Percentiles rank a stretch among this genome's conserved stretches.
Evolutionary conservation across 495 filamentous ascomycete genomes (phyloP).

Genomic region (Chaetomium cochliodes): DNA sequence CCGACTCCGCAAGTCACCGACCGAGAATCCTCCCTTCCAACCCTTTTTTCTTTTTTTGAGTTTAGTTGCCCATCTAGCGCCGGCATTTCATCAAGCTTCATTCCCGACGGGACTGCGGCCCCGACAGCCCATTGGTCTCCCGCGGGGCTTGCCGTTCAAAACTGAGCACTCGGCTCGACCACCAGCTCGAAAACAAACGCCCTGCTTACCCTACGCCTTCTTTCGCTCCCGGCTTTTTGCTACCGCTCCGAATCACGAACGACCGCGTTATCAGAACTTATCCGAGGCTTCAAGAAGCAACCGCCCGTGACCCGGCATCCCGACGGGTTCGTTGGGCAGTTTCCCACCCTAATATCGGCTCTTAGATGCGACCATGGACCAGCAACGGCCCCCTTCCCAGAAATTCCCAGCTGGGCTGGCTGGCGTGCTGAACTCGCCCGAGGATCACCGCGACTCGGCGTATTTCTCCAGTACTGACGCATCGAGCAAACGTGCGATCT

Average conservation of each 20-base stretch:
- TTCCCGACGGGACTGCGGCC: not conserved
- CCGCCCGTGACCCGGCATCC: not conserved
- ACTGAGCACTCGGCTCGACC: not conserved
- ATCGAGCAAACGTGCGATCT: slow-evolving; percentile 54
- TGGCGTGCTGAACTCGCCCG: slow-evolving; percentile 50
- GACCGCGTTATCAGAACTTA: not conserved
- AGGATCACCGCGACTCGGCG: slow-evolving; percentile 54
- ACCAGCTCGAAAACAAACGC: not conserved
- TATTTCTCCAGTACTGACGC: slow-evolving; percentile 56
- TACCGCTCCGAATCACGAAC: not conserved
- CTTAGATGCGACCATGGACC: slow-evolving; percentile 32
- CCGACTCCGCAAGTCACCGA: slow-evolving; percentile 5
- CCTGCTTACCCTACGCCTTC: not conserved
- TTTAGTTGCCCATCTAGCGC: not conserved
- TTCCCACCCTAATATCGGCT: not conserved
- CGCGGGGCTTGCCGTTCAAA: slow-evolving; percentile 15
- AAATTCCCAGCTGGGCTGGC: slow-evolving; percentile 51
- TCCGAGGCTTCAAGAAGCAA: not conserved
- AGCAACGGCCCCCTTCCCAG: slow-evolving; percentile 43
- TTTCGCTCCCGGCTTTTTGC: not conserved
- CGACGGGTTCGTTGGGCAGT: slow-evolving; percentile 1
- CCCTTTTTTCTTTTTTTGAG: not conserved
- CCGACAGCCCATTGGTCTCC: not conserved
- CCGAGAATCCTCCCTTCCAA: not conserved
- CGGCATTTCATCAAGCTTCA: not conserved